Evolutionary conservation across 2,329 filamentous ascomycete genomes (phyloP).

Genomic region (Curvularia hawaiiensis): DNA sequence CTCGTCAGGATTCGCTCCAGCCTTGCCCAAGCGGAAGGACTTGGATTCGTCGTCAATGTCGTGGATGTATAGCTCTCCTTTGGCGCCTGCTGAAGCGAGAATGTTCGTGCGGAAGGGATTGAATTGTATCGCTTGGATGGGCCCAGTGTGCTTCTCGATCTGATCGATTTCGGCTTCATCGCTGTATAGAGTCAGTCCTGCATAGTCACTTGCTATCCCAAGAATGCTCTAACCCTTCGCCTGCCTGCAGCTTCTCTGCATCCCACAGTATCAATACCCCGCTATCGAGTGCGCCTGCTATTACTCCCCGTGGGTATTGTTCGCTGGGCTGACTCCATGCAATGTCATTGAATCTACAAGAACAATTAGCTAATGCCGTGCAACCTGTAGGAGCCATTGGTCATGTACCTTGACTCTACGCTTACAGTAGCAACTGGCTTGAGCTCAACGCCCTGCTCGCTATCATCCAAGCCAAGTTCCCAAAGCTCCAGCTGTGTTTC

Average conservation of each 20-base stretch:
- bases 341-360: conserved; percentile 87
- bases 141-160: conserved; percentile 86
- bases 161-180: conserved; percentile 87
- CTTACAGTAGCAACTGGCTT: conserved; percentile 82
- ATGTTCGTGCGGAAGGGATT: conserved; percentile 92
- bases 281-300: conserved; percentile 94
- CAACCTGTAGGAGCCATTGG: not conserved
- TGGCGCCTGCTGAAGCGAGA: conserved; percentile 88
- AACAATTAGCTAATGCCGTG: conserved; percentile 26
- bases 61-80: conserved; percentile 95
- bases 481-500: conserved; percentile 96
- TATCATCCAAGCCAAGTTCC: conserved; percentile 84
- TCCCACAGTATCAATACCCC: conserved; percentile 94
- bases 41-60: conserved; percentile 89
- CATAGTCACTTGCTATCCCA: conserved; percentile 53
- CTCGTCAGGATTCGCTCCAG: conserved; percentile 88
- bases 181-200: conserved; percentile 46
- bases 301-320: conserved; percentile 81
- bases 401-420: conserved; percentile 82
- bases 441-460: conserved; percentile 78
- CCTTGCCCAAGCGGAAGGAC: conserved; percentile 86
- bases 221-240: conserved; percentile 52
- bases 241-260: conserved; percentile 68
- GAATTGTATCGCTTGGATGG: conserved; percentile 95
- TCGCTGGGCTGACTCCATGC: conserved; percentile 87